Percentiles rank a stretch among this genome's conserved stretches.
Evolutionary conservation across 73 alveolate species (phyloP).

Genomic region (Uronychia setigera): DNA sequence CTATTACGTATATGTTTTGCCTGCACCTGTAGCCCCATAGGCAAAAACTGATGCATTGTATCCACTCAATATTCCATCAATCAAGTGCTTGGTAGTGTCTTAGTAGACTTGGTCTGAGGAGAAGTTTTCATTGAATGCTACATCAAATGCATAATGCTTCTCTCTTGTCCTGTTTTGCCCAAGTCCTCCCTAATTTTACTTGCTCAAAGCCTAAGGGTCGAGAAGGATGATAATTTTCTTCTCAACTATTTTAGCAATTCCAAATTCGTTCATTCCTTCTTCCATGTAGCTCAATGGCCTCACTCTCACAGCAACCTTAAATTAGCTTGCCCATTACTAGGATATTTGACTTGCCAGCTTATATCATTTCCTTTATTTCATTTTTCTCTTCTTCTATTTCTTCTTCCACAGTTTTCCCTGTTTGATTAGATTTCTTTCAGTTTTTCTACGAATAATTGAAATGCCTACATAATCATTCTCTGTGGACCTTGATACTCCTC

Average conservation of each 20-base stretch:
- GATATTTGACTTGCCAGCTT: conserved; percentile 67
- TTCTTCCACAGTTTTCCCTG: not conserved
- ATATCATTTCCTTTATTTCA: not conserved
- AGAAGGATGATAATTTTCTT: conserved; percentile 62
- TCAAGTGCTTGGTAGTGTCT: conserved; percentile 87
- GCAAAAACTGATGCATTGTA: conserved; percentile 98
- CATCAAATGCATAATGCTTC: conserved; percentile 96
- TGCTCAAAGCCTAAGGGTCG: conserved; percentile 63
- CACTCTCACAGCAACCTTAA: conserved; percentile 75
- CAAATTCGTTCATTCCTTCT: conserved; percentile 57
- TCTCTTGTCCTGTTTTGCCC: conserved; percentile 94
- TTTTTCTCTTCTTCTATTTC: not conserved
- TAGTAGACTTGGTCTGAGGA: conserved; percentile 83
- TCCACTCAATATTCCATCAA: conserved; percentile 96
- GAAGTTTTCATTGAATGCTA: conserved; percentile 91
- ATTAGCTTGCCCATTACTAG: conserved; percentile 1
- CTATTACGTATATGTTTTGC: conserved; percentile 94
- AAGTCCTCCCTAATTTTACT: conserved; percentile 57
- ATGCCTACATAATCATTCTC: no score
- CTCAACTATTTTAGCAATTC: conserved; percentile 63
- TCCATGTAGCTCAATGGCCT: conserved; percentile 83
- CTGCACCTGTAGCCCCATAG: conserved; percentile 99
- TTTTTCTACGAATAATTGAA: no score
- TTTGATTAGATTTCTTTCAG: no score
- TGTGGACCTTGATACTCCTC: no score